Evolutionary conservation across 257 asterid species (phyloP).

Genomic region (Solanum gandarillasii): DNA sequence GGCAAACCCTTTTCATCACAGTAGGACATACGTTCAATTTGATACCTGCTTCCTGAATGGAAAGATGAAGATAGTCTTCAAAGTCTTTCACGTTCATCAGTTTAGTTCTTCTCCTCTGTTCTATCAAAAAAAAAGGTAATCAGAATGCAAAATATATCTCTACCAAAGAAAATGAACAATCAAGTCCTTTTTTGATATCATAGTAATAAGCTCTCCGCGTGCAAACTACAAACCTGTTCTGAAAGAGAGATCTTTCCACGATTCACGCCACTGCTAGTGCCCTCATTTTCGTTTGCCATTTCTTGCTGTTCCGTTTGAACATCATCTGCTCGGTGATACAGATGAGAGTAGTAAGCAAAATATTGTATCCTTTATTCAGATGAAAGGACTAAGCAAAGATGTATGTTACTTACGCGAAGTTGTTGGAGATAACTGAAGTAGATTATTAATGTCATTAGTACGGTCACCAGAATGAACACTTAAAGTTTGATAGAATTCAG

Average conservation of each 20-base stretch:
- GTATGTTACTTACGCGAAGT: constrained; percentile 18
- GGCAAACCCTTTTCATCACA: constrained; percentile 58
- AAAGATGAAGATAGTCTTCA: constrained; percentile 36
- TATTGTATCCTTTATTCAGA: neutral
- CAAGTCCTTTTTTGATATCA: neutral
- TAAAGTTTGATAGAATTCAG: constrained; percentile 39
- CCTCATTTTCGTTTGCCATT: neutral
- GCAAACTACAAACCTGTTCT: constrained; percentile 29
- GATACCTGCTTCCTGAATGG: constrained; percentile 27
- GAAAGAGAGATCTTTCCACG: constrained; percentile 24
- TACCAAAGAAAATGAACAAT: neutral
- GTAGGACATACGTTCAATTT: constrained; percentile 39
- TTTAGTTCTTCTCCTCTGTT: constrained; percentile 64
- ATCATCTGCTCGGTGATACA: constrained; percentile 1
- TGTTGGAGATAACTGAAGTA: constrained; percentile 19
- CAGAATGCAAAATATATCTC: neutral
- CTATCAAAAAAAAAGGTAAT: neutral
- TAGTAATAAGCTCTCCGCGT: neutral
- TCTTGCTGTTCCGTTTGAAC: constrained; percentile 2
- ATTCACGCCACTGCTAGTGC: constrained; percentile 8
- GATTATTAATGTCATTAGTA: neutral
- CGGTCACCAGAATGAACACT: constrained; percentile 29
- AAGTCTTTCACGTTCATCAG: constrained; percentile 40
- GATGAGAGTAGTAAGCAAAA: neutral
- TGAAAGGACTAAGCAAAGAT: neutral